phyloP scores from a whole-genome alignment of 495 filamentous ascomycete species.

The Podospora tetraspora region DNA sequence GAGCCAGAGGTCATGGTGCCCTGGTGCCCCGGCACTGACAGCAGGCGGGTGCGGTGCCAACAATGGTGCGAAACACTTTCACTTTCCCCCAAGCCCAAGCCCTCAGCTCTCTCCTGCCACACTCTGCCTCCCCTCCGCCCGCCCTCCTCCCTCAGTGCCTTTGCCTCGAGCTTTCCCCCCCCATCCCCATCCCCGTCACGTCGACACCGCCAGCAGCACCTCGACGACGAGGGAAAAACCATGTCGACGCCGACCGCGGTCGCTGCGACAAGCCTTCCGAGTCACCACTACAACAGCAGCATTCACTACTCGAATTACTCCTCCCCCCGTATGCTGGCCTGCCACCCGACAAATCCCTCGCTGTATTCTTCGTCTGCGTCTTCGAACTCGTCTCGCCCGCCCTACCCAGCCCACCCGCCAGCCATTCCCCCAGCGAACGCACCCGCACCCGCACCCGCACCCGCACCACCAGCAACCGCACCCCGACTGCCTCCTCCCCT shows the following conservation, averaged over 20 bases:
- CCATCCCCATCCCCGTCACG: conserved; percentile 13
- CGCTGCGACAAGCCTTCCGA: conserved; percentile 59
- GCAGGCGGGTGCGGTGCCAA: no score
- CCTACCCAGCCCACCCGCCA: conserved; percentile 41
- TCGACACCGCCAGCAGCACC: conserved; percentile 13
- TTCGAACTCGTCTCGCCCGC: no score
- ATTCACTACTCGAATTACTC: conserved; percentile 61
- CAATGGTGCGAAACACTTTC: no score
- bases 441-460: not conserved
- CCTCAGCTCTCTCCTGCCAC: no score
- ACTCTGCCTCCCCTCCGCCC: no score
- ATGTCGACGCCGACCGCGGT: conserved; percentile 88
- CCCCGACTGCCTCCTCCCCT: conserved; percentile 11
- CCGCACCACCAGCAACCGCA: not conserved
- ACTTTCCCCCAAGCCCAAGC: no score
- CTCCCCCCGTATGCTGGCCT: conserved; percentile 47
- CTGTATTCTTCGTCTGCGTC: conserved; percentile 43
- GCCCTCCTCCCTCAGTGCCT: no score
- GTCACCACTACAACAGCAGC: conserved; percentile 38
- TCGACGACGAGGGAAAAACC: conserved; percentile 21
- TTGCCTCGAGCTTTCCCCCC: not conserved
- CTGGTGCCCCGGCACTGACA: no score
- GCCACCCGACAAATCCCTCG: conserved; percentile 33
- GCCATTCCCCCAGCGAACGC: not conserved
- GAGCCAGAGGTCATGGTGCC: no score